Evolutionary conservation across 225 moss, liverwort and hornwort species (phyloP).

Genomic region (Bryum argenteum): DNA sequence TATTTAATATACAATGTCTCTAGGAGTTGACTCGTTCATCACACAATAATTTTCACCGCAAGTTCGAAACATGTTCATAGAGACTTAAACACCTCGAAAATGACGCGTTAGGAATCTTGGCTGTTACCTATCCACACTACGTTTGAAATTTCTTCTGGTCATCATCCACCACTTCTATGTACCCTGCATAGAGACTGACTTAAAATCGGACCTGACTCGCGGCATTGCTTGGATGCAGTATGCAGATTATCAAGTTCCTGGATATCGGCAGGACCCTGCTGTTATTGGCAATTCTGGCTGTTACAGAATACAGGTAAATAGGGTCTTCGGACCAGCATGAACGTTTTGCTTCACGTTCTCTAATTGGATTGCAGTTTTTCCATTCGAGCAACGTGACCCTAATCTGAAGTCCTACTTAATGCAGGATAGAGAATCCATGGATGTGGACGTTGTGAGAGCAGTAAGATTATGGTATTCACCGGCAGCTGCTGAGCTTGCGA

Average conservation of each 20-base stretch:
- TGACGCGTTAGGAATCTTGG: not conserved
- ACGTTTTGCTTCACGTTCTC: not conserved
- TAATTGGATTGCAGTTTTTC: constrained; percentile 15
- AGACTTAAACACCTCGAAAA: not conserved
- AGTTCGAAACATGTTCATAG: not conserved
- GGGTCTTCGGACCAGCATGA: not conserved
- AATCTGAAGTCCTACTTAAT: constrained; percentile 2
- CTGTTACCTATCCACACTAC: constrained; percentile 1
- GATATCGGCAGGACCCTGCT: constrained; percentile 50
- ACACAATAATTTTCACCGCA: not conserved
- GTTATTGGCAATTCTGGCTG: constrained; percentile 47
- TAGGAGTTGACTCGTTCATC: constrained; percentile 3
- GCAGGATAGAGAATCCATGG: constrained; percentile 55
- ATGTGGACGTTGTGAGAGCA: constrained; percentile 57
- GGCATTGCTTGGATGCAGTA: constrained; percentile 30
- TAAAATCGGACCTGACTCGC: constrained; percentile 9
- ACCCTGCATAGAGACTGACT: not conserved
- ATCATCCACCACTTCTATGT: not conserved
- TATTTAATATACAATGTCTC: not conserved
- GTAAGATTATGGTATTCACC: constrained; percentile 60
- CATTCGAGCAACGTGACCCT: not conserved
- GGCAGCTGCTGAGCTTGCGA: constrained; percentile 59
- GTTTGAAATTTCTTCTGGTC: constrained; percentile 4
- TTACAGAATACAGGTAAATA: constrained; percentile 53
- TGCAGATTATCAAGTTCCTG: constrained; percentile 53